Evolutionary conservation across 2,329 filamentous ascomycete species (phyloP).

Genomic region (Botrytis aclada): DNA sequence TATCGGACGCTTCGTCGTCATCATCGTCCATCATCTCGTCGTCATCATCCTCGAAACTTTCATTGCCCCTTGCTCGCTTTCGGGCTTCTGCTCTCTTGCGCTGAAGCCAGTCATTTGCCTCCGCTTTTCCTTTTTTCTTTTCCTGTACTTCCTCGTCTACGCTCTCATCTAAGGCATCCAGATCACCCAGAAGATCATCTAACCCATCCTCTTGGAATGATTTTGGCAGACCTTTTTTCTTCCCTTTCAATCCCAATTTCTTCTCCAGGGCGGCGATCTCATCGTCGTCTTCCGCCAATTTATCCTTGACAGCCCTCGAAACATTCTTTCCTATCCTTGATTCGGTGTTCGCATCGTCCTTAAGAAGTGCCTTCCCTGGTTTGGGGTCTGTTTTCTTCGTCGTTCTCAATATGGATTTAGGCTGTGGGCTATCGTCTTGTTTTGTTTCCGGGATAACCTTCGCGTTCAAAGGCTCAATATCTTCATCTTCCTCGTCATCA

Average conservation of each 20-base stretch:
- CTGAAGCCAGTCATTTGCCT: slow-evolving; percentile 59
- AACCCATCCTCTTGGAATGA: slow-evolving; percentile 79
- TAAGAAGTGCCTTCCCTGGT: neutral
- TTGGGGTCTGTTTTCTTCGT: slow-evolving; percentile 28
- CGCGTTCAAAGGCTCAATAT: neutral
- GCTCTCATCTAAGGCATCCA: slow-evolving; percentile 58
- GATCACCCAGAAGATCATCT: slow-evolving; percentile 60
- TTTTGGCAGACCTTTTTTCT: slow-evolving; percentile 65
- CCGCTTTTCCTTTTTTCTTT: slow-evolving; percentile 56
- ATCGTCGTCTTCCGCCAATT: slow-evolving; percentile 75
- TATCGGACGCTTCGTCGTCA: slow-evolving; percentile 36
- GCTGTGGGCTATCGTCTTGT: slow-evolving; percentile 20
- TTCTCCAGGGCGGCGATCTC: slow-evolving; percentile 87
- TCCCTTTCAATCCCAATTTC: slow-evolving; percentile 75
- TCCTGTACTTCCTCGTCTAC: slow-evolving; percentile 46
- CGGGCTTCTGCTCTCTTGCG: slow-evolving; percentile 52
- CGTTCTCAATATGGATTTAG: slow-evolving; percentile 35
- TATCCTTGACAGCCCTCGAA: slow-evolving; percentile 50
- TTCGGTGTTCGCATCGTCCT: neutral
- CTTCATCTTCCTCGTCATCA: slow-evolving; percentile 14
- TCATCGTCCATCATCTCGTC: slow-evolving; percentile 35
- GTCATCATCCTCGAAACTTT: slow-evolving; percentile 23
- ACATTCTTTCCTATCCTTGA: slow-evolving; percentile 23
- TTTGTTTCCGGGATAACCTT: slow-evolving; percentile 11
- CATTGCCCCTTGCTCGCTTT: slow-evolving; percentile 18